Evolutionary conservation across 2,329 filamentous ascomycete species (phyloP), one percentile per base, ranked within the genome.

Genomic region (Exophiala sp.): DNA sequence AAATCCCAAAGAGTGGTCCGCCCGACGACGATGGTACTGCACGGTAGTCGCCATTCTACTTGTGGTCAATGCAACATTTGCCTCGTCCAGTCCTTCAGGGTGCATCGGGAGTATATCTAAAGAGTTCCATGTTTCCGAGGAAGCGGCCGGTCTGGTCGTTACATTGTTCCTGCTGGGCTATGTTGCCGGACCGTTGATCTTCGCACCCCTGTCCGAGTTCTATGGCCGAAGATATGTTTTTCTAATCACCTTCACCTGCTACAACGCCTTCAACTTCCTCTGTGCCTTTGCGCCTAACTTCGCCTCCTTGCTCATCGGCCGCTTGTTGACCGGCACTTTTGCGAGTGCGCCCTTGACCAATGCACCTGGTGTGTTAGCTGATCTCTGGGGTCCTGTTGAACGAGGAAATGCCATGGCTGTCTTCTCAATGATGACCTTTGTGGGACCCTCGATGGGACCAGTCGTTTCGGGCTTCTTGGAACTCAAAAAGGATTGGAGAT

Each of bases 141-240:
- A 76, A 54, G 77, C 71, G 2, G 75, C 76, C 0, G 73, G 72
- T 1, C 69, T 87, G 1, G 84, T 83, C 6, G 83, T 86, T 33
- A 85, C 83, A 0, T 74, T 83, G 14, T 87, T 82, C 59, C 72
- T 87, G 6, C 72, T 86, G 40, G 84, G 83, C 5, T 88, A 86
- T 63, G 79, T 85, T 16, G 75, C 78, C 2, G 83, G 83, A 0
- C 82, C 82, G 0, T 68, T 86, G 7, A 67, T 86, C 10, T 86
- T 84, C 75, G 85, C 83, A 0, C 86, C 85, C 0, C 65, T 87
- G 2, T 85, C 80, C 40, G 85, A 88, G 65, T 82, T 86, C 55
- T 80, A 79, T 54, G 84, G 85, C 7, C 75, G 84, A 11, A 72
- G 78, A 55, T 71, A 69, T 59, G 74, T 82, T 43, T 79, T 82